Conservation (phyloP, 768 basidiomycete species). For the Lactifluus rugatus region DNA sequence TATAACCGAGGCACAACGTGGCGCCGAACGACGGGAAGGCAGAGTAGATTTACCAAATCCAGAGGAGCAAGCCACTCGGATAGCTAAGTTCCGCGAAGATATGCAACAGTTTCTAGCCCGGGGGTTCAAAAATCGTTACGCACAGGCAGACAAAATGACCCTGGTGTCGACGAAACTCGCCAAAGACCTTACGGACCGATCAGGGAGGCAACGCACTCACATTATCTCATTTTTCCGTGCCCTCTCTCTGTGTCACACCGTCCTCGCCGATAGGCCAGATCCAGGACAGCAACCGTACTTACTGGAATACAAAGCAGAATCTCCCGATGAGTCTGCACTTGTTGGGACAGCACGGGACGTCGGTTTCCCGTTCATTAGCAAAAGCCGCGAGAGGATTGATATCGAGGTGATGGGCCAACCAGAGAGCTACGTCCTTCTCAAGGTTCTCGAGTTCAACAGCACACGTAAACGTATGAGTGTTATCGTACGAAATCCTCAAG, state of each 20-base stretch:
- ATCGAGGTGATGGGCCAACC: conserved; percentile 87
- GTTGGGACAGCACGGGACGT: conserved; percentile 87
- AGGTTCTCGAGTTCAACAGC: conserved; percentile 88
- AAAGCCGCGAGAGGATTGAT: conserved; percentile 64
- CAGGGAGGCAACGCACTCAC: conserved; percentile 49
- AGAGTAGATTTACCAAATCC: conserved; percentile 54
- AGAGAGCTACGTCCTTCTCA: conserved; percentile 72
- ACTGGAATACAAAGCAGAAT: conserved; percentile 91
- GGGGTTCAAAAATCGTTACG: conserved; percentile 81
- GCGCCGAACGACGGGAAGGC: conserved; percentile 79
- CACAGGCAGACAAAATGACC: conserved; percentile 73
- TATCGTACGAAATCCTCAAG: conserved; percentile 76
- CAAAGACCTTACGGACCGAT: conserved; percentile 57
- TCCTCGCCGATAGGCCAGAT: conserved; percentile 71
- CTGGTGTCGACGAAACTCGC: conserved; percentile 82
- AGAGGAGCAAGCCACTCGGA: conserved; percentile 57
- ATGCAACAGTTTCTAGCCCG: conserved; percentile 73
- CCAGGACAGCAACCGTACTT: conserved; percentile 47
- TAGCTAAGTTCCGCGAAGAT: conserved; percentile 53
- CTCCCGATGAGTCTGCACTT: conserved; percentile 90
- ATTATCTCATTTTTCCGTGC: conserved; percentile 89
- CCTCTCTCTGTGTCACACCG: conserved; percentile 87
- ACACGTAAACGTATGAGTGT: conserved; percentile 95
- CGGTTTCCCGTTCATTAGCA: conserved; percentile 83
- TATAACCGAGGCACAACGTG: conserved; percentile 89